phyloP scores from a whole-genome alignment of 2,329 filamentous ascomycete species.

The Grosmannia penicillata region DNA sequence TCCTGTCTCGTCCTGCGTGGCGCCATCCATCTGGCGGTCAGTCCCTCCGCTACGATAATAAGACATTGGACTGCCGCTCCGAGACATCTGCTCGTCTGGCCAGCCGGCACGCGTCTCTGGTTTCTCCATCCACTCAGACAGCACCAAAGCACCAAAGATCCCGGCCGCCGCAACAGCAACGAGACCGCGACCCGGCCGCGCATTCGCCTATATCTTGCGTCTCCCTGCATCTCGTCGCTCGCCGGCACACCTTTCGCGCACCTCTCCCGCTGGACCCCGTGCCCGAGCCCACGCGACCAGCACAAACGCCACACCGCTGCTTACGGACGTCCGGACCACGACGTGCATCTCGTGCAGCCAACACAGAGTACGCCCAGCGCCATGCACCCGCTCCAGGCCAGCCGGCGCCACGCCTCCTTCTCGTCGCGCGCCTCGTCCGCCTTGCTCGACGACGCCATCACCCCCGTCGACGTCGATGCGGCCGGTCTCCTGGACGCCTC shows the following conservation, averaged over 20 bases:
- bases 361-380: background rate
- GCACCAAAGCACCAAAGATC: too few relatives aligned
- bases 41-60: background rate
- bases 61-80: background rate
- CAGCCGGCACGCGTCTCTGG: background rate
- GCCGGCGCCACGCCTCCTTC: background rate
- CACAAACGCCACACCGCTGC: too few relatives aligned
- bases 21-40: background rate
- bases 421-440: constrained; percentile 8
- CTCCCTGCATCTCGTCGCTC: too few relatives aligned
- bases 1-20: background rate
- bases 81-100: background rate
- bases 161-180: too few relatives aligned
- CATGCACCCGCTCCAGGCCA: background rate
- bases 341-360: too few relatives aligned
- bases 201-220: too few relatives aligned
- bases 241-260: too few relatives aligned
- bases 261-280: too few relatives aligned
- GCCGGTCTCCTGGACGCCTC: too few relatives aligned
- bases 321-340: too few relatives aligned
- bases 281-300: background rate
- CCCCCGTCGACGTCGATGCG: constrained; percentile 1
- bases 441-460: constrained; percentile 12
- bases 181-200: too few relatives aligned
- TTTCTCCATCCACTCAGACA: background rate